These are phyloP conservation scores for Elaeagnus macrophylla DNA, from an alignment of 306 rosid genomes.

Conservation along the genomic window DNA sequence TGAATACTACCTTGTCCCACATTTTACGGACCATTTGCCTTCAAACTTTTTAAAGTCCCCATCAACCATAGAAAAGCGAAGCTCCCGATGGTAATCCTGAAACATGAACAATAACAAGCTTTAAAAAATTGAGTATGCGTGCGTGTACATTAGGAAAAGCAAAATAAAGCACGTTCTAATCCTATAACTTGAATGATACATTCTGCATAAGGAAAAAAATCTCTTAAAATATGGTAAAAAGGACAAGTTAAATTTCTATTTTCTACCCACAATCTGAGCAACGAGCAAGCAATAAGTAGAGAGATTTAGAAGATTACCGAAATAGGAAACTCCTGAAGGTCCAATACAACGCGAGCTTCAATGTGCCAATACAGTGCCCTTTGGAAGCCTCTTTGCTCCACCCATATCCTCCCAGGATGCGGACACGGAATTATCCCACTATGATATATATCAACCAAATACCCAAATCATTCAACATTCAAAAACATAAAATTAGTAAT, in stretches of 20 bases:
- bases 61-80: conserved; percentile 91
- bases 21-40: conserved; percentile 86
- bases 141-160: neutral
- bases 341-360: conserved; percentile 96
- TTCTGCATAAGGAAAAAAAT: no score
- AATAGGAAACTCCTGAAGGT: conserved; percentile 63
- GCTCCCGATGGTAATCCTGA: conserved; percentile 73
- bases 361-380: conserved; percentile 96
- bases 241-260: neutral
- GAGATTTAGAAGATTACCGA: conserved; percentile 39
- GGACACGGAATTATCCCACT: conserved; percentile 88
- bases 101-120: conserved; percentile 12
- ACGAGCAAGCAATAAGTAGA: conserved; percentile 3
- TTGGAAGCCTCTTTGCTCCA: conserved; percentile 91
- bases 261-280: conserved; percentile 2
- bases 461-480: conserved; percentile 5
- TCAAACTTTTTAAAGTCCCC: conserved; percentile 95
- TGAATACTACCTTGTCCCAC: conserved; percentile 53
- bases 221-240: no score
- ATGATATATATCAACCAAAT: conserved; percentile 4
- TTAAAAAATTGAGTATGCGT: neutral
- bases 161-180: neutral
- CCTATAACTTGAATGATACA: no score
- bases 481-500: neutral
- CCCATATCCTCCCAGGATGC: conserved; percentile 76